These are phyloP conservation scores for Collybiopsis confluens DNA, from an alignment of 768 basidiomycete genomes.

Conservation along the genomic window DNA sequence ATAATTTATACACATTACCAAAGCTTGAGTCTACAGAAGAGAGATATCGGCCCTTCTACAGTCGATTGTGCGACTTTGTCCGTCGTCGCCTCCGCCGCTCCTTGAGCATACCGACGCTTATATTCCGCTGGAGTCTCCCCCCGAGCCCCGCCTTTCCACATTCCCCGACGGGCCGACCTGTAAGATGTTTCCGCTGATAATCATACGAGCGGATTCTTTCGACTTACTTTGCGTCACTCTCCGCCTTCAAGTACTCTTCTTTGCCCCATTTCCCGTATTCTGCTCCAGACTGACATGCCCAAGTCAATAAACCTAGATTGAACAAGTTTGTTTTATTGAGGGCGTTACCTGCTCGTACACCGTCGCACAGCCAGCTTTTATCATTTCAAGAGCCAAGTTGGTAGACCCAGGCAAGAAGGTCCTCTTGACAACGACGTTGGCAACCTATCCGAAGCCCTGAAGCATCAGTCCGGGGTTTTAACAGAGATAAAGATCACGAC, in stretches of 20 bases:
- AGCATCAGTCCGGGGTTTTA: background rate
- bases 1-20: background rate
- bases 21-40: background rate
- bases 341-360: constrained; percentile 69
- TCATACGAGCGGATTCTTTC: no score
- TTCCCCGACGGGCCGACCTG: no score
- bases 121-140: no score
- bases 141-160: no score
- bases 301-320: no score
- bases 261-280: constrained; percentile 72
- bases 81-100: no score
- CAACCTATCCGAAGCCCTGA: constrained; percentile 45
- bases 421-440: constrained; percentile 52
- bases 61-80: background rate
- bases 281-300: constrained; percentile 56
- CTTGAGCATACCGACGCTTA: no score
- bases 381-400: constrained; percentile 66
- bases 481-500: constrained; percentile 20
- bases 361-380: constrained; percentile 70
- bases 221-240: constrained; percentile 67
- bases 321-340: no score
- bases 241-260: constrained; percentile 55
- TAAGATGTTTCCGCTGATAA: no score
- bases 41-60: background rate
- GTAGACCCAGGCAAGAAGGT: constrained; percentile 49